Evolutionary conservation across 352 stramenopile species (phyloP), one percentile per base, ranked within the genome.

Genomic region (Halophytophthora polymorphica): DNA sequence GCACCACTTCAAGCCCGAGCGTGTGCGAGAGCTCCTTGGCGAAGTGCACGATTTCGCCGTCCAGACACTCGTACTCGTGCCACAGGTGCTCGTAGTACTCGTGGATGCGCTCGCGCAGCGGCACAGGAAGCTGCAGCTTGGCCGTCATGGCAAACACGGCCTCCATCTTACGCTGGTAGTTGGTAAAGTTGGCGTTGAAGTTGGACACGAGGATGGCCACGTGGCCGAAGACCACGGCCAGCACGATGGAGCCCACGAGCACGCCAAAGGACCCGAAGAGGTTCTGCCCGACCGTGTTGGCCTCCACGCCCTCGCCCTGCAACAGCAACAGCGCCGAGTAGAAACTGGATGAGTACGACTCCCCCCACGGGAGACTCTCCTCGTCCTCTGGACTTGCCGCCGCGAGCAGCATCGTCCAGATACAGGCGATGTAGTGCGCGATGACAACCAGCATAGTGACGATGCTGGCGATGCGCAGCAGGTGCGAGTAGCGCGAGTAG

Each of bases 81-180:
- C 71, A 85, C 13, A 90, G 44, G 49, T 88, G 71, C 17, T 76
- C 71, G 44, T 88, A 90, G 33, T 88, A 88, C 37, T 79, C 58
- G 19, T 71, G 69, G 8, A 89, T 82, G 17, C 79, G 61, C 15
- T 88, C 73, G 1, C 79, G 77, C 2, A 92, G 38, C 1, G 53
- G 25, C 0, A 40, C 10, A 0, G 79, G 82, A 0, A 93, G 57
- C 18, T 71, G 46, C n/a, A 86, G 36, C 29, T 87, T 83, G 3
- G 41, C 50, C 50, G 84, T 90, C 44, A 71, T 61, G 2, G 72
- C 71, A 21, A 85, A 71, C 1, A 90, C 66, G 31, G 61, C 45
- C 38, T 88, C 78, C 73, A 86, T 82, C 40, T 89, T 89, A 11
- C 69, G 72, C 35, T 83, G 60, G 47, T 88, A 93, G 23, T 54